Conservation (phyloP, 1,139 yeast species). For the Kodamaea sp. region DNA sequence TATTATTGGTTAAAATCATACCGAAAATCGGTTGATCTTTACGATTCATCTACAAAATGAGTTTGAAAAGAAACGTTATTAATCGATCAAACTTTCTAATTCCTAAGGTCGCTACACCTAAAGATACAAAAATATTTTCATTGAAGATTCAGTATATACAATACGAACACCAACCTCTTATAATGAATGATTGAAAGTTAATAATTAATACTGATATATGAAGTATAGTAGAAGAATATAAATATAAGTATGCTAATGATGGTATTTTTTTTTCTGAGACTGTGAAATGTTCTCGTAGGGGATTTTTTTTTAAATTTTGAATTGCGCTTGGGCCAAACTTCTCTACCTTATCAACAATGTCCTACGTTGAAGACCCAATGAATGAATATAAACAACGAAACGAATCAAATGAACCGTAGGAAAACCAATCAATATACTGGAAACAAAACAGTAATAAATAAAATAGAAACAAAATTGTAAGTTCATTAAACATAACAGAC, state of each 20-base stretch:
- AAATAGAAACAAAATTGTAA: slow-evolving; percentile 2
- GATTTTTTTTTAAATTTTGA: slow-evolving; percentile 2
- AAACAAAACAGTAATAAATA: slow-evolving; percentile 8
- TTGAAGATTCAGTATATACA: background rate
- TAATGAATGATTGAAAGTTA: slow-evolving; percentile 4
- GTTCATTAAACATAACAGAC: slow-evolving; percentile 10
- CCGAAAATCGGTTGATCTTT: slow-evolving; percentile 16
- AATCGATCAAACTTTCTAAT: no score
- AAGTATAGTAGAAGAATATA: slow-evolving; percentile 8
- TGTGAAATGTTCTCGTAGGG: no score
- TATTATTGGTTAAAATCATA: slow-evolving; percentile 16
- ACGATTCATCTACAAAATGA: no score
- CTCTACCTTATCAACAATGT: no score
- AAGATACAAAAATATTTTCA: background rate
- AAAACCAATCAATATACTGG: slow-evolving; percentile 3
- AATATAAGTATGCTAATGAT: slow-evolving; percentile 9
- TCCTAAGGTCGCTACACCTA: no score
- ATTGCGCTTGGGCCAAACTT: no score
- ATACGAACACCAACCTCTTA: background rate
- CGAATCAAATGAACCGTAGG: slow-evolving; percentile 4
- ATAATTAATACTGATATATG: slow-evolving; percentile 13
- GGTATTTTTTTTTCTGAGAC: slow-evolving; percentile 2
- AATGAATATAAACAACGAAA: background rate
- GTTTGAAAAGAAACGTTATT: no score
- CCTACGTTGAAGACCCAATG: background rate